phyloP scores from a whole-genome alignment of 306 rosid species.

The Heteromeles arbutifolia region DNA sequence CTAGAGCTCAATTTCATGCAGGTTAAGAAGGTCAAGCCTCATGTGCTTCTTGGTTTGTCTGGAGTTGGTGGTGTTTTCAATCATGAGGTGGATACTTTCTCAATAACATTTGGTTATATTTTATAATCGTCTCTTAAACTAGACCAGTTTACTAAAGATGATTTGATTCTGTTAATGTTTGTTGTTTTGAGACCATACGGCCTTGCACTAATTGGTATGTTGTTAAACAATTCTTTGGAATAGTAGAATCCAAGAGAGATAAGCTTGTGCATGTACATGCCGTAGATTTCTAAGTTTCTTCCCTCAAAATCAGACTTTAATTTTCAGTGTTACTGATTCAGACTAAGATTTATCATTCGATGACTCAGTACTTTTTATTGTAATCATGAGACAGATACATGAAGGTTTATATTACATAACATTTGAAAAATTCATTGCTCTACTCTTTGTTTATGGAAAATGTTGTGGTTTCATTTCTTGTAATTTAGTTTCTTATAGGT shows the following conservation, averaged over 20 bases:
- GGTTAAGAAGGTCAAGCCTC: conserved; percentile 90
- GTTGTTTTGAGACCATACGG: conserved; percentile 16
- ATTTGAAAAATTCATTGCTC: not conserved
- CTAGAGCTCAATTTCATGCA: conserved; percentile 27
- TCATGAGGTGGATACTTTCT: conserved; percentile 61
- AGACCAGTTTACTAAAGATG: conserved; percentile 9
- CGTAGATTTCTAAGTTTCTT: not conserved
- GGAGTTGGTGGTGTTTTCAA: conserved; percentile 95
- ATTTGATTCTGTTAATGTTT: conserved; percentile 14
- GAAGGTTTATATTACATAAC: not conserved
- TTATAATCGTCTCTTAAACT: not conserved
- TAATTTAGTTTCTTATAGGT: conserved; percentile 6
- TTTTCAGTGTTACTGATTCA: not conserved
- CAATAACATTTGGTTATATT: conserved; percentile 14
- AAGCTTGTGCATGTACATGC: not conserved
- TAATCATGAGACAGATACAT: not conserved
- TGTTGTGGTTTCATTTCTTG: not conserved
- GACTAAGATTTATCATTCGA: not conserved
- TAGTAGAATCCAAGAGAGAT: not conserved
- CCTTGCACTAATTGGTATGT: not conserved
- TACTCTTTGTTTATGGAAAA: not conserved
- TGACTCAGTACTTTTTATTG: not conserved
- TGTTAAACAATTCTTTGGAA: not conserved
- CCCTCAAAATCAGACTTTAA: not conserved
- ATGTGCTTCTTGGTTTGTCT: conserved; percentile 93